Percentiles rank a stretch among this genome's conserved stretches.
phyloP scores from a whole-genome alignment of 768 basidiomycete genomes.

The Rhodotorula kratochvilovae region DNA sequence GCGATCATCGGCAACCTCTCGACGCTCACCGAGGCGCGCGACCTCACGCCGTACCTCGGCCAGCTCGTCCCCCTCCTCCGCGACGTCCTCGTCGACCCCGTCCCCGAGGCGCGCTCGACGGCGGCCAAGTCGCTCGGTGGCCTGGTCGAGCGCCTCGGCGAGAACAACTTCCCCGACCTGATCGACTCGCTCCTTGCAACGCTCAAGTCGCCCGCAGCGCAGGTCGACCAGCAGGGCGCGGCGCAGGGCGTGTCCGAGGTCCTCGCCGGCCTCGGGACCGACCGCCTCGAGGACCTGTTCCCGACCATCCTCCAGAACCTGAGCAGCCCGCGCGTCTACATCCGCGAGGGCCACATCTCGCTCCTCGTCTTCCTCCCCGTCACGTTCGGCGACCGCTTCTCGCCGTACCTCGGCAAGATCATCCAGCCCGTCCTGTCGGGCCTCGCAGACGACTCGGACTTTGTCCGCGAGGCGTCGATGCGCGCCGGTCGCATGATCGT shows the following conservation, averaged over 20 bases:
- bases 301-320: constrained; percentile 92
- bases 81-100: constrained; percentile 87
- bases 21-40: constrained; percentile 78
- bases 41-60: constrained; percentile 90
- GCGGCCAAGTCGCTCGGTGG: constrained; percentile 95
- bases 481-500: constrained; percentile 98
- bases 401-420: constrained; percentile 90
- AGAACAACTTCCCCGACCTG: constrained; percentile 88
- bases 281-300: constrained; percentile 83
- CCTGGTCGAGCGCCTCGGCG: constrained; percentile 92
- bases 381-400: constrained; percentile 93
- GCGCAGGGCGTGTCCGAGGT: constrained; percentile 96
- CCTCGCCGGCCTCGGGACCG: constrained; percentile 93
- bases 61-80: constrained; percentile 85
- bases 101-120: constrained; percentile 93
- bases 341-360: constrained; percentile 98
- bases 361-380: constrained; percentile 89
- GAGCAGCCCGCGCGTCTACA: constrained; percentile 78
- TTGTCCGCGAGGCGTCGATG: constrained; percentile 95
- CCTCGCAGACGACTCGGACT: constrained; percentile 86
- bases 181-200: constrained; percentile 82
- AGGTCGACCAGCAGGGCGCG: constrained; percentile 94
- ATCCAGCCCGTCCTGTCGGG: constrained; percentile 87
- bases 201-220: constrained; percentile 85
- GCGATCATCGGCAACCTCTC: constrained; percentile 98